Evolutionary conservation across 495 filamentous ascomycete species (phyloP).

Genomic region (Penicillium herquei): DNA sequence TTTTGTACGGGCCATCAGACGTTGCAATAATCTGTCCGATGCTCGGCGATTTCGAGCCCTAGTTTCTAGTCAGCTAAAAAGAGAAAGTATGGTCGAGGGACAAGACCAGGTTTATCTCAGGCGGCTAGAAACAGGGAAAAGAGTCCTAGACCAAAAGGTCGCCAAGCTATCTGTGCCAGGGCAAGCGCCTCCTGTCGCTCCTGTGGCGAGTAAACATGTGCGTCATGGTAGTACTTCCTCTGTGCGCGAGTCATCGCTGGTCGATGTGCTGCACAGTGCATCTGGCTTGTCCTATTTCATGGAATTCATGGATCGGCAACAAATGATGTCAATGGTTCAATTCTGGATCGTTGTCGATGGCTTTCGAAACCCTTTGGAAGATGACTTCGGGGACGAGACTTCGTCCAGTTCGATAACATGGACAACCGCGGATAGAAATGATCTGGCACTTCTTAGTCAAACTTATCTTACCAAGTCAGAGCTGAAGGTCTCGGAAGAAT

Average conservation of each 20-base stretch:
- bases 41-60: conserved; percentile 88
- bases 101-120: conserved; percentile 84
- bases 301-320: conserved; percentile 97
- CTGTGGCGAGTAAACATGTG: conserved; percentile 32
- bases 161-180: conserved; percentile 72
- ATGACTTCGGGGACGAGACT: conserved; percentile 72
- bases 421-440: conserved; percentile 81
- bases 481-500: conserved; percentile 68
- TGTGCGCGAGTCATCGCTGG: conserved; percentile 68
- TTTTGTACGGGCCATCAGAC: conserved; percentile 86
- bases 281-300: conserved; percentile 96
- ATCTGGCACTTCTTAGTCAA: conserved; percentile 86
- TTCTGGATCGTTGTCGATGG: conserved; percentile 99
- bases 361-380: conserved; percentile 92
- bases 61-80: conserved; percentile 87
- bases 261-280: conserved; percentile 81
- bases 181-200: conserved; percentile 36
- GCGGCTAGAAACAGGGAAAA: conserved; percentile 86
- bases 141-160: conserved; percentile 86
- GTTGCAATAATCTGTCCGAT: conserved; percentile 90
- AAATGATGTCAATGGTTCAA: conserved; percentile 85
- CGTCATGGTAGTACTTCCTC: conserved; percentile 46
- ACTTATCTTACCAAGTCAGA: conserved; percentile 82
- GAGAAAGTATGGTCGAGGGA: conserved; percentile 71
- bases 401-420: conserved; percentile 64